Base-by-base conservation (phyloP, 2,329 filamentous ascomycete species). In the Helotiales sp. region DNA sequence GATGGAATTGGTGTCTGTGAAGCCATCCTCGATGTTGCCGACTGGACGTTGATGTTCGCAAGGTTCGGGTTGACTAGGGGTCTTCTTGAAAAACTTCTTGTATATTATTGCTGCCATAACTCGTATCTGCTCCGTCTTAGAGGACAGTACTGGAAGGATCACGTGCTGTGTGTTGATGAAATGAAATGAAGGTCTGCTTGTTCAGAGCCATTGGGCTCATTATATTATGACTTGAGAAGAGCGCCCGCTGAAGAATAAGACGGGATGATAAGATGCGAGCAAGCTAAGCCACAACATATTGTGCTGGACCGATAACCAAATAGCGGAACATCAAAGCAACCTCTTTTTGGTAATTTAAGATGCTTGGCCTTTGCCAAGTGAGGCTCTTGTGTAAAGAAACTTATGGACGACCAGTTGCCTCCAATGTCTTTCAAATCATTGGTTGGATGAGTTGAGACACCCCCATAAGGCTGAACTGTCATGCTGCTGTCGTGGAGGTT, bases 81-180 rank as follows among this genome's bases (percentile, higher is more conserved):
- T 38, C 33, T 63, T 63, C 53, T 58, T 58, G 44, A 61, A 42
- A 27, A 63, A 61, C 33, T 60, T 61, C 33, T 58, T 57, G 47
- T 61, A 62, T 9, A 62, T 36, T 19, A 52, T 57, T 19, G 54
- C 57, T 4, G 57, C 57, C 54, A 62, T 59, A 15, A 13, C 27
- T 44, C n/a, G n/a, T n/a, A n/a, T n/a, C n/a, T n/a, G n/a, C n/a
- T n/a, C n/a, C n/a, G n/a, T n/a, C n/a, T n/a, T n/a, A n/a, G n/a
- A n/a, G n/a, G n/a, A n/a, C n/a, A n/a, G n/a, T n/a, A n/a, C n/a
- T n/a, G n/a, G n/a, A n/a, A n/a, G n/a, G n/a, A n/a, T n/a, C n/a
- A n/a, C n/a, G n/a, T n/a, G n/a, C n/a, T 40, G 36, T 19, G 3
- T 19, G 36, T 7, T 40, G 36, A 40, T 40, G 15, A 9, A 6